phyloP scores from a whole-genome alignment of 2,329 filamentous ascomycete genomes.

The Pseudogymnoascus sp. region DNA sequence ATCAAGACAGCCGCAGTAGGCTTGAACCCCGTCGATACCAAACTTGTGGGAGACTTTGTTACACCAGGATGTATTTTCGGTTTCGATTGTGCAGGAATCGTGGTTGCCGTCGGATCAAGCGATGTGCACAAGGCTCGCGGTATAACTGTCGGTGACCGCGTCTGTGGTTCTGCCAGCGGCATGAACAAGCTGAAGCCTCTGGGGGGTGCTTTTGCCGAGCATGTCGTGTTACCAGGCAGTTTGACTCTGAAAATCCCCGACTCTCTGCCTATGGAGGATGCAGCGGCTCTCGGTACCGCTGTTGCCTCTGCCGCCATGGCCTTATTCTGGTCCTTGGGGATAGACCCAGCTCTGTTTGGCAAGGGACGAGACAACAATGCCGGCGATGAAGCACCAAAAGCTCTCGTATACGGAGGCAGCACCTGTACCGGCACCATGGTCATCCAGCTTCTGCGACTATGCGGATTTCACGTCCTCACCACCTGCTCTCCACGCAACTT shows the following conservation, averaged over 20 bases:
- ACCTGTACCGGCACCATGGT: slow-evolving; percentile 23
- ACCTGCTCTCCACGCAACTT: slow-evolving; percentile 31
- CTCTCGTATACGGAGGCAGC: slow-evolving; percentile 24
- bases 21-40: slow-evolving; percentile 33
- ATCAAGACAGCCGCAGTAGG: slow-evolving; percentile 33
- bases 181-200: not conserved
- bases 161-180: slow-evolving; percentile 11
- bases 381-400: no score
- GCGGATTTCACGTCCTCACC: slow-evolving; percentile 22
- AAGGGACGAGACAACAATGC: no score
- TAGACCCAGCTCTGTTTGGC: no score
- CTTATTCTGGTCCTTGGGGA: no score
- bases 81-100: slow-evolving; percentile 17
- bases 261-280: slow-evolving; percentile 28
- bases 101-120: not conserved
- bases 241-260: slow-evolving; percentile 22
- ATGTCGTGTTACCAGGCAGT: no score
- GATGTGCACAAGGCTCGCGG: no score
- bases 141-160: slow-evolving; percentile 16
- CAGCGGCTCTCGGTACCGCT: slow-evolving; percentile 12
- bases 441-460: slow-evolving; percentile 25
- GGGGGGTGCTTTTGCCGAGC: no score
- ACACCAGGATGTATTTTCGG: slow-evolving; percentile 10
- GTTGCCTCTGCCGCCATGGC: no score
- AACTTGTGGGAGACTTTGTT: slow-evolving; percentile 14